Evolutionary conservation across 768 basidiomycete species (phyloP).

Genomic region (Podaxis sp.): DNA sequence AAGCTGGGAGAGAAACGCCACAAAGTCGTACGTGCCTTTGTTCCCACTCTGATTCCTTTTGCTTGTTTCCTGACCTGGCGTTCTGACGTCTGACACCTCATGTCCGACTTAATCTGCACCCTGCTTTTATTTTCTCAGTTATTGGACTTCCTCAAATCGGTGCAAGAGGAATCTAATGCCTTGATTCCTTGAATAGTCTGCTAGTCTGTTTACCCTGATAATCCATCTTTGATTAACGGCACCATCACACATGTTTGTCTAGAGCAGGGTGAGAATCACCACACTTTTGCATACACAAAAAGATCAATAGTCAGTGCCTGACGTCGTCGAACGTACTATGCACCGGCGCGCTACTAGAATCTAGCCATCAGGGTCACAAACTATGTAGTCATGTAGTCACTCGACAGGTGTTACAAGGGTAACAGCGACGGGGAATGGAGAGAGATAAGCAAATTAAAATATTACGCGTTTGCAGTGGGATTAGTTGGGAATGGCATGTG

Average conservation of each 20-base stretch:
- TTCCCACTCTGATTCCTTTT: background rate
- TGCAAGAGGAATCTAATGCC: slow-evolving; percentile 53
- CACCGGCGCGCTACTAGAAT: background rate
- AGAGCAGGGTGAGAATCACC: background rate
- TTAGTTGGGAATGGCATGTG: background rate
- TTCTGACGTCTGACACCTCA: background rate
- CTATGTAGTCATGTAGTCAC: background rate
- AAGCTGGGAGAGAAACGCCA: slow-evolving; percentile 71
- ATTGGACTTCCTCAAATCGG: slow-evolving; percentile 56
- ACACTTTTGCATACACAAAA: background rate
- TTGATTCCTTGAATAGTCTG: background rate
- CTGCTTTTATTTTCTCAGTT: slow-evolving; percentile 41
- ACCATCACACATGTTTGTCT: background rate
- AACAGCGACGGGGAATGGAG: slow-evolving; percentile 11
- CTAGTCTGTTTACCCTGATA: background rate
- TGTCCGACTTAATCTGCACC: background rate
- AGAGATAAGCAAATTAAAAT: slow-evolving; percentile 1
- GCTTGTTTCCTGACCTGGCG: background rate
- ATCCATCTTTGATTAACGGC: background rate
- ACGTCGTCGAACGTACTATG: background rate
- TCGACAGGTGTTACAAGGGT: background rate
- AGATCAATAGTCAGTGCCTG: slow-evolving; percentile 8
- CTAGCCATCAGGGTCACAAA: background rate
- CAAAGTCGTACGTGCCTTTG: slow-evolving; percentile 47
- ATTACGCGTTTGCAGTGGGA: background rate